Conservation (phyloP, 805 yeast species). For the Saccharomycodes ludwigii region DNA sequence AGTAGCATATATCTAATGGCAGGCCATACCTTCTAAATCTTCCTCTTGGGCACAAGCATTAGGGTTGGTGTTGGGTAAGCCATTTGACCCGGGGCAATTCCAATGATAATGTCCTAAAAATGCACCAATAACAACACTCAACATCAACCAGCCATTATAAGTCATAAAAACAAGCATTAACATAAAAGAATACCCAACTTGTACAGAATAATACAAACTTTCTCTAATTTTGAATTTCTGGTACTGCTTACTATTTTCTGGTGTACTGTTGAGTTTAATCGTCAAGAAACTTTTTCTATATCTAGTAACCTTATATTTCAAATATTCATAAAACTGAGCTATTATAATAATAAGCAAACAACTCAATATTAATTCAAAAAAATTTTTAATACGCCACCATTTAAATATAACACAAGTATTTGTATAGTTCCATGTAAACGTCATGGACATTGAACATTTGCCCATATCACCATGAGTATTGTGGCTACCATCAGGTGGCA, state of each 20-base stretch:
- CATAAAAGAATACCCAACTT: constrained; percentile 58
- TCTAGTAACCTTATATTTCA: constrained; percentile 23
- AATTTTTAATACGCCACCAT: constrained; percentile 68
- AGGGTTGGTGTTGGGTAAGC: not conserved
- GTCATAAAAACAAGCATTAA: constrained; percentile 80
- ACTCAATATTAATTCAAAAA: constrained; percentile 38
- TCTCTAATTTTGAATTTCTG: constrained; percentile 16
- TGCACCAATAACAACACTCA: constrained; percentile 63
- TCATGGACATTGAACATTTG: constrained; percentile 54
- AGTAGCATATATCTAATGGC: constrained; percentile 1
- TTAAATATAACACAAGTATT: constrained; percentile 60
- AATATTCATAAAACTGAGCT: constrained; percentile 49
- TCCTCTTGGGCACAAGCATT: not conserved
- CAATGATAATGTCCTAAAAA: constrained; percentile 54
- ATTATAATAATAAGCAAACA: constrained; percentile 35
- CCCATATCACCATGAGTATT: constrained; percentile 12
- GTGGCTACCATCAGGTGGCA: constrained; percentile 10
- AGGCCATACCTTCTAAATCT: constrained; percentile 2
- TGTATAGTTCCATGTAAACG: constrained; percentile 67
- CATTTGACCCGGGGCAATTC: constrained; percentile 22
- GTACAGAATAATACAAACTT: constrained; percentile 44
- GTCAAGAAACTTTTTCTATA: constrained; percentile 2
- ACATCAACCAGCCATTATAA: constrained; percentile 76
- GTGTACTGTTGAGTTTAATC: not conserved
- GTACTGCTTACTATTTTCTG: constrained; percentile 1